Conservation (phyloP, 441 rosid species). For the Gossypium trilobum region DNA sequence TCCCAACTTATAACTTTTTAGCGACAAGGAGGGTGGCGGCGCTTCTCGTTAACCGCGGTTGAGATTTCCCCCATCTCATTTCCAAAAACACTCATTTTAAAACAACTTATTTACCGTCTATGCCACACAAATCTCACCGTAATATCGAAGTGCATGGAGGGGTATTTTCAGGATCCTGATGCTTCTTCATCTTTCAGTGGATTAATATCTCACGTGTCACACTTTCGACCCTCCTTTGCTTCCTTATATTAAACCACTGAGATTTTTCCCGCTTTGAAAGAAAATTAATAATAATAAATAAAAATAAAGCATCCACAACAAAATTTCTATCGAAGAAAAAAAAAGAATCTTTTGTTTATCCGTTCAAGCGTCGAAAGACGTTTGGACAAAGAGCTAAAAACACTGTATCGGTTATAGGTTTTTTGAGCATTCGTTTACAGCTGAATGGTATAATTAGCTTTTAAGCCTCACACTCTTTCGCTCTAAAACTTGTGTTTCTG, state of each 20-base stretch:
- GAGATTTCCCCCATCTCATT: neutral
- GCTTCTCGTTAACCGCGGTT: neutral
- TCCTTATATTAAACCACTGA: conserved; percentile 33
- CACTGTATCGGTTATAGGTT: conserved; percentile 6
- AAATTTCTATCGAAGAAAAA: neutral
- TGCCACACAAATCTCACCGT: neutral
- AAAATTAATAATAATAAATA: neutral
- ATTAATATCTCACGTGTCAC: conserved; percentile 65
- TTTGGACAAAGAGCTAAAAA: conserved; percentile 8
- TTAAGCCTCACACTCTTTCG: conserved; percentile 6
- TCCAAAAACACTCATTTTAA: neutral
- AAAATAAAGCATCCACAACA: neutral
- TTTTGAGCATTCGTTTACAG: conserved; percentile 18
- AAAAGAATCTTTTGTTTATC: conserved; percentile 25
- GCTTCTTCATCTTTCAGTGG: neutral
- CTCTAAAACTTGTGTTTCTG: neutral
- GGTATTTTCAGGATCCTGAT: neutral
- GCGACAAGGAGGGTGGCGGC: neutral
- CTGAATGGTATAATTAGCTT: conserved; percentile 23
- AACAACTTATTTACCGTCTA: neutral
- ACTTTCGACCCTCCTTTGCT: conserved; percentile 42
- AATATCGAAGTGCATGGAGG: neutral
- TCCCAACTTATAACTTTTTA: neutral
- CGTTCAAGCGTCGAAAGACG: conserved; percentile 18
- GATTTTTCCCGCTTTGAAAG: conserved; percentile 49